A percentile compares a stretch with the other conserved stretches of the same genome.
Conservation (phyloP, 2,329 filamentous ascomycete species). For the Ophiostoma sp. region DNA sequence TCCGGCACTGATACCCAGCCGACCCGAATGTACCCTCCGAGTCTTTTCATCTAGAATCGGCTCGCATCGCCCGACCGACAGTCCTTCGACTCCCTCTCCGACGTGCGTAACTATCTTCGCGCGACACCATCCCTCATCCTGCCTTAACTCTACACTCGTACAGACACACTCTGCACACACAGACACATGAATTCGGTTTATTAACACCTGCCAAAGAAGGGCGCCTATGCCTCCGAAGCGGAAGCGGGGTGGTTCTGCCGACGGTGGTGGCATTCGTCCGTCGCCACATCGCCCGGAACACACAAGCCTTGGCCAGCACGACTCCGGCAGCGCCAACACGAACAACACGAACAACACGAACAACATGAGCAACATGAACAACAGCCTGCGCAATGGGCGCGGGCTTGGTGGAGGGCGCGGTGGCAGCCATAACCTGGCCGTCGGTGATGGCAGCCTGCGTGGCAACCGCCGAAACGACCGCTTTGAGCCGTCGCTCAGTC, state of each 20-base stretch:
- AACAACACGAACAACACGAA: background rate
- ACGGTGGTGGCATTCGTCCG: conserved; percentile 46
- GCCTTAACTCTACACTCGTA: background rate
- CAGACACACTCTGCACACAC: conserved; percentile 3
- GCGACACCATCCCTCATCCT: background rate
- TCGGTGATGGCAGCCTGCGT: background rate
- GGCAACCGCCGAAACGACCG: background rate
- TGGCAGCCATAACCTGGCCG: background rate
- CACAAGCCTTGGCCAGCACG: conserved; percentile 45
- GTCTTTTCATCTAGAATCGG: too few relatives aligned
- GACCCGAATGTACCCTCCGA: too few relatives aligned
- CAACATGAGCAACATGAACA: background rate
- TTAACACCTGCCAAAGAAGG: conserved; percentile 20
- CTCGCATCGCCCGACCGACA: background rate
- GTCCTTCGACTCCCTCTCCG: conserved; percentile 4
- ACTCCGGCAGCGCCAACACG: conserved; percentile 27
- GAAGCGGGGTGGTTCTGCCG: conserved; percentile 49
- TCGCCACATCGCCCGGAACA: conserved; percentile 59
- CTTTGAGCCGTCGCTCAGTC: background rate
- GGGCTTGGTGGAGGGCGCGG: background rate
- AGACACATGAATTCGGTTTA: conserved; percentile 15
- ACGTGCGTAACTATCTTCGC: conserved; percentile 17
- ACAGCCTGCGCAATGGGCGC: background rate
- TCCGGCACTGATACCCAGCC: too few relatives aligned
- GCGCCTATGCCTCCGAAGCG: conserved; percentile 52